Conservation (phyloP, 495 filamentous ascomycete genomes). For the Talaromyces ruber region DNA sequence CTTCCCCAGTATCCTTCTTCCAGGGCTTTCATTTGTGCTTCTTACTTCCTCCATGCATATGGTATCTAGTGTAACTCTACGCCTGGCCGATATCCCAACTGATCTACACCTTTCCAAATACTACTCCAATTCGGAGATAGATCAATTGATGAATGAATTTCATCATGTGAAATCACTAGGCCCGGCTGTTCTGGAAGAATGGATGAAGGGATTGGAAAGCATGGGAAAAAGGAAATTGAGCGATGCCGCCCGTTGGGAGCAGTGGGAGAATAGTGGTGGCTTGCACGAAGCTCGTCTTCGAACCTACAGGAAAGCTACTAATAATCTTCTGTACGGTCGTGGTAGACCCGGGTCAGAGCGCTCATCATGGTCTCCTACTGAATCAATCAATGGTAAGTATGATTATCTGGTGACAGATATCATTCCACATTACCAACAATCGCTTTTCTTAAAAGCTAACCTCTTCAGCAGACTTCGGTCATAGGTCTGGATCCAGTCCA, state of each 20-base stretch:
- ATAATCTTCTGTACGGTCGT: not conserved
- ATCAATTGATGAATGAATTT: constrained; percentile 46
- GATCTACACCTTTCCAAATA: constrained; percentile 48
- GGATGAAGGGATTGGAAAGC: constrained; percentile 60
- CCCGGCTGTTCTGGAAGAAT: constrained; percentile 55
- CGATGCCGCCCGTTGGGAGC: constrained; percentile 61
- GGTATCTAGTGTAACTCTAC: constrained; percentile 41
- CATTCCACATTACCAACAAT: not conserved
- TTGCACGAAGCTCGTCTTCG: not conserved
- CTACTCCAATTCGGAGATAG: constrained; percentile 51
- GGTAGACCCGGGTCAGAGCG: not conserved
- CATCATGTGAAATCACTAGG: constrained; percentile 50
- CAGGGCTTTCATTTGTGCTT: constrained; percentile 57
- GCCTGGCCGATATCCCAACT: constrained; percentile 34
- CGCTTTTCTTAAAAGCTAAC: not conserved
- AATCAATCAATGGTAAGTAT: not conserved
- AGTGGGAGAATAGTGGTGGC: constrained; percentile 50
- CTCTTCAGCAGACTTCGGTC: not conserved
- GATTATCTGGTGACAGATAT: not conserved
- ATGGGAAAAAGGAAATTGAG: constrained; percentile 45
- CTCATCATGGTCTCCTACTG: not conserved
- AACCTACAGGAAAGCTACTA: not conserved
- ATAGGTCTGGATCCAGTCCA: not conserved
- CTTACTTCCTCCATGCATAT: constrained; percentile 48
- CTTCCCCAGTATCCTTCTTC: constrained; percentile 46